Percentiles rank a stretch among this genome's conserved stretches.
Conservation (phyloP, 345 rosid genomes). For the Salix caprea region DNA sequence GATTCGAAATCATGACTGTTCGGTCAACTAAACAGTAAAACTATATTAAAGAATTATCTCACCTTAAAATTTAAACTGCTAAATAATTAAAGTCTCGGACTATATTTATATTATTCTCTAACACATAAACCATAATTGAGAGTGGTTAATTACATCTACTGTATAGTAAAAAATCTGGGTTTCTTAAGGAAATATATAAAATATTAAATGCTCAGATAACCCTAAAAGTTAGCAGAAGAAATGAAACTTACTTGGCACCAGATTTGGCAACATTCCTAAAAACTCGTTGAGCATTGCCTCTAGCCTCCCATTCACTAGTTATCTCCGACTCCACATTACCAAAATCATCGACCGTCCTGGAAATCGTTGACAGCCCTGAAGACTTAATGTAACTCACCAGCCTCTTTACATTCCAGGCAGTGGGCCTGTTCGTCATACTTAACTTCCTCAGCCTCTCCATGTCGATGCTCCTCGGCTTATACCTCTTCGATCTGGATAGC, state of each 20-base stretch:
- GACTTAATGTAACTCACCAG: conserved; percentile 38
- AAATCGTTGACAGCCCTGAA: conserved; percentile 48
- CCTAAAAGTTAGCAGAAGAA: not conserved
- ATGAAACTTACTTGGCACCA: conserved; percentile 41
- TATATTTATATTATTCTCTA: too few relatives aligned
- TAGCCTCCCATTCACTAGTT: conserved; percentile 52
- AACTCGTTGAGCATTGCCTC: conserved; percentile 40
- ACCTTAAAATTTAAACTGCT: too few relatives aligned
- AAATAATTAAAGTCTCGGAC: too few relatives aligned
- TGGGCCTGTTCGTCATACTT: conserved; percentile 30
- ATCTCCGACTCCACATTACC: conserved; percentile 39
- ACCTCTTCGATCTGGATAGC: conserved; percentile 11
- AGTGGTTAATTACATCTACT: too few relatives aligned
- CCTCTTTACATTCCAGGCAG: conserved; percentile 52
- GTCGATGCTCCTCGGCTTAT: conserved; percentile 32
- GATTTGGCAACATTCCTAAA: conserved; percentile 51
- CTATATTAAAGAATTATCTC: too few relatives aligned
- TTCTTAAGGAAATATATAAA: too few relatives aligned
- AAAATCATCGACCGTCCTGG: conserved; percentile 42
- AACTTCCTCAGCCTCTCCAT: conserved; percentile 50
- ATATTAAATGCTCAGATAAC: too few relatives aligned
- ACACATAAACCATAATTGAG: too few relatives aligned
- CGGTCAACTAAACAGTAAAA: too few relatives aligned
- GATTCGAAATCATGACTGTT: too few relatives aligned
- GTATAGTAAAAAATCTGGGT: too few relatives aligned